Base-by-base conservation (phyloP, 2,329 filamentous ascomycete genomes). In the Ophiostoma fasciatum region DNA sequence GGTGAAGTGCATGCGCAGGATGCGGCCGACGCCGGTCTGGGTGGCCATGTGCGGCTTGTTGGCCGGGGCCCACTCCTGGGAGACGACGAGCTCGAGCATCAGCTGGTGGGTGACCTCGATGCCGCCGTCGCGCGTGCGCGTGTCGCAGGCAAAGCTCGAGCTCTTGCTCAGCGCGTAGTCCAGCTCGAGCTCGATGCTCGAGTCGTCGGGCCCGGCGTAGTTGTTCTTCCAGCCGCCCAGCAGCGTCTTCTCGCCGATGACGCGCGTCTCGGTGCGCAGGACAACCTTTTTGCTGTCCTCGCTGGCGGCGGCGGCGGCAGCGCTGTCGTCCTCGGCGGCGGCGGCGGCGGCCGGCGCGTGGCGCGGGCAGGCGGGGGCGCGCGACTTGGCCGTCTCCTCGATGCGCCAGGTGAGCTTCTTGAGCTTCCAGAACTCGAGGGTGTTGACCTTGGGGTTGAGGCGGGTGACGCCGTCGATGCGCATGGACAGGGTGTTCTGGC, bases 381-480 rank as follows among this genome's bases (percentile, higher is more conserved):
- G 65, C 26, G 78, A 77, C 58, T 78, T 80, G 54, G 84, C 72
- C 27, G 76, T 79, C 64, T 98, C 88, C 52, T 94, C 87, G 36
- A 98, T 78, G 46, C 82, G 76, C 88, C 88, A 98, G 44, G 80
- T 83, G 45, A 94, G 69, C 58, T 92, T 90, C 56, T 87, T 82
- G 21, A 98, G 67, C 49, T 80, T 79, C 88, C 88, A 96, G 51
- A 74, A 69, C 52, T 75, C 71, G 42, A 90, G 71, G 7, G 76
- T 87, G 52, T 81, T 77, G 40, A 70, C 71, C 28, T 75, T 72
- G 26, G 68, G 57, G 54, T 82, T 82, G 45, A 62, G 60, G 45
- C 74, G 79, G 28, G 85, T 74, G 36, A 94, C 74, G n/a, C 88
- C 88, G 44, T 87, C 82, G 44, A 98, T 71, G 35, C 78, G 77